phyloP scores from a whole-genome alignment of 2,329 filamentous ascomycete genomes.

The Ceratocystis papillata region DNA sequence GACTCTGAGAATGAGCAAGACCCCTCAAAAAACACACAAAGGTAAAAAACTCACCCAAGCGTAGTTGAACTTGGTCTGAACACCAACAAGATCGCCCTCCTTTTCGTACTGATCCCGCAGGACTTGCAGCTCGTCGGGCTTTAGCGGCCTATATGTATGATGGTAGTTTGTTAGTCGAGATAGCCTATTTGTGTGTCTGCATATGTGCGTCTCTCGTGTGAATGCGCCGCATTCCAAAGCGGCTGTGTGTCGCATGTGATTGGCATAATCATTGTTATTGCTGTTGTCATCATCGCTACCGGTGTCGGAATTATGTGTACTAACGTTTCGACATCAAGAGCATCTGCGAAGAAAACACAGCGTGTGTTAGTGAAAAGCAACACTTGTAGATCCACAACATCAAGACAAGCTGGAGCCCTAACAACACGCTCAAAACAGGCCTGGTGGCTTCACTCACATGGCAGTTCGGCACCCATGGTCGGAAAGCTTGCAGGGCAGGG shows the following conservation, averaged over 20 bases:
- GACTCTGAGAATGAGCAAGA: background rate
- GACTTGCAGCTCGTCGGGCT: conserved; percentile 83
- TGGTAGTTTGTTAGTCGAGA: background rate
- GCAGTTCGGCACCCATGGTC: conserved; percentile 40
- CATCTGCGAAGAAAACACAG: conserved; percentile 49
- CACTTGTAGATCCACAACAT: background rate
- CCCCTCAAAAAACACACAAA: background rate
- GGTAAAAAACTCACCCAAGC: conserved; percentile 62
- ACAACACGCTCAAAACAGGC: background rate
- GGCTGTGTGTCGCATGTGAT: background rate
- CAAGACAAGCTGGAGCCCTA: background rate
- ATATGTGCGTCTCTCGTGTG: background rate
- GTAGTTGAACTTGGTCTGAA: conserved; percentile 99
- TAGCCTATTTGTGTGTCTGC: background rate
- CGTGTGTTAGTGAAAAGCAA: conserved; percentile 8
- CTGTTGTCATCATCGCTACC: conserved; percentile 14
- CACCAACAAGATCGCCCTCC: conserved; percentile 89
- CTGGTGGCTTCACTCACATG: conserved; percentile 35
- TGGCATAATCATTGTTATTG: background rate
- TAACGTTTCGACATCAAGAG: conserved; percentile 91
- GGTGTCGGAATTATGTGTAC: conserved; percentile 28
- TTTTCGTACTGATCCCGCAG: conserved; percentile 92
- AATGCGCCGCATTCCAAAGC: background rate
- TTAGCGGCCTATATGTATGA: conserved; percentile 56
- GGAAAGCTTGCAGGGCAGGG: conserved; percentile 17